Evolutionary conservation across 2,329 filamentous ascomycete species (phyloP).

Genomic region (Stagonosporopsis cucurbitacearum): DNA sequence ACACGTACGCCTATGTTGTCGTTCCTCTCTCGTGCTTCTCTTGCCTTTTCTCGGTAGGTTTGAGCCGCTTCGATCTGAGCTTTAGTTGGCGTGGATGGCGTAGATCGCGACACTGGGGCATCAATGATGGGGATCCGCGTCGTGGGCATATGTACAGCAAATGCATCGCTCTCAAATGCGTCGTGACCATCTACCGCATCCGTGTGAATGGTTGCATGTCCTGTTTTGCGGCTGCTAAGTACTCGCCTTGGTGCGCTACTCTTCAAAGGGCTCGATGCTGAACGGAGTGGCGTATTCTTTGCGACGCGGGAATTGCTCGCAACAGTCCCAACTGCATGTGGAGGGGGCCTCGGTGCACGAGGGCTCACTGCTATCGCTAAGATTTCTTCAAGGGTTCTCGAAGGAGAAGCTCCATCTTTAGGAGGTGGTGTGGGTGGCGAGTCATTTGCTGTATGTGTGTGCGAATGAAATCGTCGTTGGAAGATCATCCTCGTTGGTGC

Average conservation of each 20-base stretch:
- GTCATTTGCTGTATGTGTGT: conserved; percentile 10
- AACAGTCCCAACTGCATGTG: conserved; percentile 13
- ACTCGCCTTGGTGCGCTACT: conserved; percentile 15
- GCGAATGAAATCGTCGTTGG: conserved; percentile 10
- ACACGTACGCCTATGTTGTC: conserved; percentile 33
- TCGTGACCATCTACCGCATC: conserved; percentile 34
- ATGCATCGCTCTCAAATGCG: conserved; percentile 44
- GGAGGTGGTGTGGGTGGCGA: conserved; percentile 12
- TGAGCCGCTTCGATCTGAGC: conserved; percentile 39
- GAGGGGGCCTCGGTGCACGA: conserved; percentile 12
- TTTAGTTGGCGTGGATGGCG: conserved; percentile 19
- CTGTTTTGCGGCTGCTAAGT: conserved; percentile 35
- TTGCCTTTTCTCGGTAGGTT: conserved; percentile 38
- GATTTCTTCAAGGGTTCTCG: conserved; percentile 25
- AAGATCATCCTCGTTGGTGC: conserved; percentile 23
- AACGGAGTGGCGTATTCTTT: not conserved
- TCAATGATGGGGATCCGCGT: conserved; percentile 41
- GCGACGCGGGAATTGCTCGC: not conserved
- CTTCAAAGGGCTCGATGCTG: conserved; percentile 7
- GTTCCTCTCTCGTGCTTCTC: conserved; percentile 32
- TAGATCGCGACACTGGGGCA: conserved; percentile 21
- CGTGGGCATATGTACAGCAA: conserved; percentile 44
- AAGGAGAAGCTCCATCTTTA: conserved; percentile 8
- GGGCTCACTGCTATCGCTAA: conserved; percentile 19
- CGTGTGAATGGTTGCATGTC: conserved; percentile 36